These are phyloP conservation scores for Hapsidospora chrysogenum DNA, from an alignment of 495 filamentous ascomycete species.

Conservation along the genomic window DNA sequence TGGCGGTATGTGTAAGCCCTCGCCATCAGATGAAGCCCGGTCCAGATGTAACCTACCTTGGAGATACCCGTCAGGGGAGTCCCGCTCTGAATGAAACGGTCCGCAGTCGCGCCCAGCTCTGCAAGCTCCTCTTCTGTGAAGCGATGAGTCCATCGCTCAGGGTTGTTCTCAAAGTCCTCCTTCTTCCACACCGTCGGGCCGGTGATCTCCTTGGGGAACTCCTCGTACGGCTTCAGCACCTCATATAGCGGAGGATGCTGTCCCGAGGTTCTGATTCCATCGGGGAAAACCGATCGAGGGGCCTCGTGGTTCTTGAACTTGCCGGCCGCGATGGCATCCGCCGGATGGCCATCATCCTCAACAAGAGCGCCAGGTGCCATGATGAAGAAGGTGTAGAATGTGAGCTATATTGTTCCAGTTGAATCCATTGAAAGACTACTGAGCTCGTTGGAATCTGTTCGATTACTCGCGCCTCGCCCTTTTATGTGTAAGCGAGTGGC, in stretches of 20 bases:
- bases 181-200: slow-evolving; percentile 68
- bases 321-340: background rate
- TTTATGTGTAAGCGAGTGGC: too few species aligned
- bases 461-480: too few species aligned
- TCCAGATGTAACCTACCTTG: slow-evolving; percentile 26
- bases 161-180: slow-evolving; percentile 52
- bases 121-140: slow-evolving; percentile 49
- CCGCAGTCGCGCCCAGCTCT: slow-evolving; percentile 50
- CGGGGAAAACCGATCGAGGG: slow-evolving; percentile 14
- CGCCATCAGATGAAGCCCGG: too few species aligned
- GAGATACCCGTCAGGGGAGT: slow-evolving; percentile 59
- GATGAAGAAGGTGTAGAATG: too few species aligned
- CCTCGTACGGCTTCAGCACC: slow-evolving; percentile 45
- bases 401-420: too few species aligned
- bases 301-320: background rate
- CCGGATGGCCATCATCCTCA: background rate
- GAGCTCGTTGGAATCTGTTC: too few species aligned
- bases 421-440: too few species aligned
- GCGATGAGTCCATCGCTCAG: slow-evolving; percentile 61
- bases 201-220: slow-evolving; percentile 56
- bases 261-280: slow-evolving; percentile 50
- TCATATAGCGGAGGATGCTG: slow-evolving; percentile 63
- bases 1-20: too few species aligned
- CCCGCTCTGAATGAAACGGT: slow-evolving; percentile 45
- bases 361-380: background rate